Base-by-base conservation (phyloP, 352 stramenopile genomes). In the Pythium dissotocum region DNA sequence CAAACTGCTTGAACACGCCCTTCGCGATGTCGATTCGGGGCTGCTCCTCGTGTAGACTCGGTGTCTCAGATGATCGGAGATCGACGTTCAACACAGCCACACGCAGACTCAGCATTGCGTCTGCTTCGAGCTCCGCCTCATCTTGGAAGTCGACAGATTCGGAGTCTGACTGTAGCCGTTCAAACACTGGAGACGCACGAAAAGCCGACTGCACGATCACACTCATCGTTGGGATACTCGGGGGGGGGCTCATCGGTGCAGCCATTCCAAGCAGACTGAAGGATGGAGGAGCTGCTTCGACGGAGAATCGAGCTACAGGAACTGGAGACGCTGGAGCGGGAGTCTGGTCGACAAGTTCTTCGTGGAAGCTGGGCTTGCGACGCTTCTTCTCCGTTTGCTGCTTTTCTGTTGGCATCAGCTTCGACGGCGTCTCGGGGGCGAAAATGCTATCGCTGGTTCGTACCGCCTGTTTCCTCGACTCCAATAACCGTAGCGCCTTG, bases 401-500 rank as follows among this genome's bases (percentile, higher is more conserved):
- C 18, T 32, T 6, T 12, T 8, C 21, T 10, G 2, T 53, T 9
- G 46, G 1, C 9, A 12, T 32, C 1, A 10, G n/a, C 7, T 32
- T 26, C n/a, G 46, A 30, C 14, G n/a, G 7, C 4, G 6, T 26
- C 2, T 32, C n/a, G 21, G 21, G 6, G 5, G 12, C 8, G 18
- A 12, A 24, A 16, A 6, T 21, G 13, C 8, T 14, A 6, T 53
- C 10, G 32, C 46, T 53, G 6, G n/a, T 5, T 4, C 9, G n/a
- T 46, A 35, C 18, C 75, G 72, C n/a, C 53, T 46, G 36, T 73
- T 76, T 42, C 73, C 73, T 65, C 54, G 73, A 63, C 81, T 88
- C 63, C n/a, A 90, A 63, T 49, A 88, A 85, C 28, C 82, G 74
- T 7, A 92, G 58, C 12, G 85, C 83, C 24, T 82, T 82, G 14